A percentile compares a stretch with the other conserved stretches of the same genome.
Conservation (phyloP, 2,329 filamentous ascomycete species). For the Geosmithia putterillii region DNA sequence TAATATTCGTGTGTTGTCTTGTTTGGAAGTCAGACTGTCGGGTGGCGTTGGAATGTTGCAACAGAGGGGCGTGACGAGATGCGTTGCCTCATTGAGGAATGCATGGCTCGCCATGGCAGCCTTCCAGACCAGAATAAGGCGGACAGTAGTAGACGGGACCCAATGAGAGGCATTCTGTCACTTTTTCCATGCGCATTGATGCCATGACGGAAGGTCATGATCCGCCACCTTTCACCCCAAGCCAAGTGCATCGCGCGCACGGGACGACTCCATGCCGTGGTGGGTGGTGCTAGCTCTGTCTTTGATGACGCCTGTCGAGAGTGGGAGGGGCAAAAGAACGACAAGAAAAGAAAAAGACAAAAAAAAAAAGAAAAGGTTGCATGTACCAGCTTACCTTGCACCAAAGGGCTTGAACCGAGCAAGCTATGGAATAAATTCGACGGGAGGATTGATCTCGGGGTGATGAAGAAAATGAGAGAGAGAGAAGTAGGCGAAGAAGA, state of each 20-base stretch:
- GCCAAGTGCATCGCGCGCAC: too few species aligned
- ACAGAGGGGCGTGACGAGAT: neutral
- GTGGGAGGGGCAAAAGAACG: too few species aligned
- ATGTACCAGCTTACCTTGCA: neutral
- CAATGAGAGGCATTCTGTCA: neutral
- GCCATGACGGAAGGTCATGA: neutral
- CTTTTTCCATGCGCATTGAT: neutral
- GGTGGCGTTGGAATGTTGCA: conserved; percentile 1
- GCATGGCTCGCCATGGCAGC: neutral
- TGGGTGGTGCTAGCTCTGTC: too few species aligned
- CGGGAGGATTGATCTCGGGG: neutral
- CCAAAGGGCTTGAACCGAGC: neutral
- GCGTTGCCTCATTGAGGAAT: neutral
- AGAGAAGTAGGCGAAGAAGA: too few species aligned
- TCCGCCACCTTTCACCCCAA: neutral
- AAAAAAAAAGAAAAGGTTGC: neutral
- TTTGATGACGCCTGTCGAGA: too few species aligned
- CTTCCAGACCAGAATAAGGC: neutral
- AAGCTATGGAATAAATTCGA: too few species aligned
- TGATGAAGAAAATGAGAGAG: too few species aligned
- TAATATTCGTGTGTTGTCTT: neutral
- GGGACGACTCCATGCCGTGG: too few species aligned
- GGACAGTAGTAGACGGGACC: neutral
- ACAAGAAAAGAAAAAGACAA: too few species aligned
- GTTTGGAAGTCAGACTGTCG: neutral